Evolutionary conservation across 805 yeast genomes (phyloP).

Genomic region (Millerozyma miso): DNA sequence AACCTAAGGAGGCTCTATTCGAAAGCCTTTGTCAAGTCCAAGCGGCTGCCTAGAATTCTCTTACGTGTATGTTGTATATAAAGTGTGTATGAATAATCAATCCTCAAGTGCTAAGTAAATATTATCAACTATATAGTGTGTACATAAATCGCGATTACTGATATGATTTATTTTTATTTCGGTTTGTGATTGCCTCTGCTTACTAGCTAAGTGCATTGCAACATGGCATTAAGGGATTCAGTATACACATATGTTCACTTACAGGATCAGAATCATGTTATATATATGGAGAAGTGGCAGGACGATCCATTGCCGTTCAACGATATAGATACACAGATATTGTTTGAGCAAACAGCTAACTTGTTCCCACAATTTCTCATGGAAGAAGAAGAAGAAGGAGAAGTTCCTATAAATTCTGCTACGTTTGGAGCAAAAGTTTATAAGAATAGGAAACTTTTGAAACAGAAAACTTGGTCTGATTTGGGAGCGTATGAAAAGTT

Average conservation of each 20-base stretch:
- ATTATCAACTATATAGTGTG: too few species aligned
- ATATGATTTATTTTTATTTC: too few species aligned
- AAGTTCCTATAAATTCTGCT: constrained; percentile 31
- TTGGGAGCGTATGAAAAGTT: constrained; percentile 25
- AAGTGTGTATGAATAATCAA: constrained; percentile 7
- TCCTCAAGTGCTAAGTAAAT: neutral
- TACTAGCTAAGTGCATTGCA: too few species aligned
- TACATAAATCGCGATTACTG: too few species aligned
- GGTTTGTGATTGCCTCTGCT: too few species aligned
- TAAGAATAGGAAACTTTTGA: constrained; percentile 27
- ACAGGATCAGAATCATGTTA: constrained; percentile 34
- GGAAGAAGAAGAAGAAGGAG: constrained; percentile 40
- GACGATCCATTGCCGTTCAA: constrained; percentile 38
- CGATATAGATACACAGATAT: constrained; percentile 36
- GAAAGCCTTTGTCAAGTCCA: constrained; percentile 36
- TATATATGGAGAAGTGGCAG: constrained; percentile 39
- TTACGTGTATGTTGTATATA: constrained; percentile 1
- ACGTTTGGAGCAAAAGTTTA: constrained; percentile 36
- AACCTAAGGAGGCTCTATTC: constrained; percentile 41
- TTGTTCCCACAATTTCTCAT: constrained; percentile 33
- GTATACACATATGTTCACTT: constrained; percentile 31
- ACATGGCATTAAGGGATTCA: constrained; percentile 12
- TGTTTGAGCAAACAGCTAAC: constrained; percentile 32
- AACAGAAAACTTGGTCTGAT: constrained; percentile 35
- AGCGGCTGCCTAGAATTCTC: constrained; percentile 8